Base-by-base conservation (phyloP, 371 early-diverging fungal species). In the Circinella minor region DNA sequence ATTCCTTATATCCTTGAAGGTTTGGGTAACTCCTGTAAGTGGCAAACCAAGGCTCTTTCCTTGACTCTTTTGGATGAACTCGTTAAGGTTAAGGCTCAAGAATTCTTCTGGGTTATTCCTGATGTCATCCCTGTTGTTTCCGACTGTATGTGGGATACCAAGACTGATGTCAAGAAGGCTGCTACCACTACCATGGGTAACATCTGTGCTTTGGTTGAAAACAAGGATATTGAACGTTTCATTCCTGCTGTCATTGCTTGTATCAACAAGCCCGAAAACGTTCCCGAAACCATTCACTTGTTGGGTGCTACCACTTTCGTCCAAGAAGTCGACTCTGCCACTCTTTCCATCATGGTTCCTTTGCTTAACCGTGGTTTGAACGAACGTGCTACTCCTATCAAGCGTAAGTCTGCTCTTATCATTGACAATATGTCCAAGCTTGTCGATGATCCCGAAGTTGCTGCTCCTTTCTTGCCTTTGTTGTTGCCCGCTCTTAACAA, bases 341-440 rank as follows among this genome's bases (percentile, higher is more conserved):
- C 94, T 34, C 87, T 94, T 18, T 90, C 93, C 77, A 90, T 94
- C 78, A 91, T 94, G 90, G 86, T 87, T 68, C 94, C 94, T 57
- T 84, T 93, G n/a, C 80, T 94, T 63, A 78, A 79, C 68, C 91
- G 93, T 84, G 93, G 93, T 88, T 82, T 94, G 63, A 75, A 81
- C 27, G 90, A 89, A 69, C 81, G 89, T 63, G 75, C 78, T 49
- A 88, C 88, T 51, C 73, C 89, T 70, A 87, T 90, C 73, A 85
- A 91, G 75, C 94, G 94, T 84, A 91, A 92, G 81, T 82, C 92
- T 70, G 90, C 93, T 68, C 89, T 93, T 74, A 93, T 94, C 70
- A 91, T 94, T 61, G 91, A 92, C 77, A 94, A 94, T 80, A 89
- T 94, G 89, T 93, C 89, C 77, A 93, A 93, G 83, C 88, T 94